phyloP scores from a whole-genome alignment of 2,329 filamentous ascomycete species.

The Dichotomopilus funicola region DNA sequence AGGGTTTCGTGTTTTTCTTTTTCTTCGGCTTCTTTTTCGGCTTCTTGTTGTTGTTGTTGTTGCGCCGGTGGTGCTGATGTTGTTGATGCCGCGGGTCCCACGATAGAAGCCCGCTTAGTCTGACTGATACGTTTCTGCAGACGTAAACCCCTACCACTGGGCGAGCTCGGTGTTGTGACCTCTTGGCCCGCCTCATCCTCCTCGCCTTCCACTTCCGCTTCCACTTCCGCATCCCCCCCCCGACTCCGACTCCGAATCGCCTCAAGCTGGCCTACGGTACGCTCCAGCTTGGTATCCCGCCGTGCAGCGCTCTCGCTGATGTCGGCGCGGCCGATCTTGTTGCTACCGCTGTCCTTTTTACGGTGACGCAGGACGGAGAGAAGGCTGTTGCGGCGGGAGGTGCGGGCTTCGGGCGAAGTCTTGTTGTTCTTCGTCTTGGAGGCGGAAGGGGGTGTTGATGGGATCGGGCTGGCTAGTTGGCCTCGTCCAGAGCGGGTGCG shows the following conservation, averaged over 20 bases:
- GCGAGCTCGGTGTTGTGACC: too few relatives aligned
- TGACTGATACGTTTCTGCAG: background rate
- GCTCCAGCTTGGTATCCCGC: constrained; percentile 56
- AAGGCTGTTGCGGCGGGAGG: constrained; percentile 42
- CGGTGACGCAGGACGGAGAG: constrained; percentile 53
- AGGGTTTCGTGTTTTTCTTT: too few relatives aligned
- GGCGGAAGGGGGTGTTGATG: background rate
- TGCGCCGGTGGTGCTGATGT: too few relatives aligned
- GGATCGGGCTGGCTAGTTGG: constrained; percentile 24
- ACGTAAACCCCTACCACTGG: too few relatives aligned
- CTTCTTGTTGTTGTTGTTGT: too few relatives aligned
- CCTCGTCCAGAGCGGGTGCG: constrained; percentile 39
- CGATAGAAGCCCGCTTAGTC: background rate
- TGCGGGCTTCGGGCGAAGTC: constrained; percentile 23
- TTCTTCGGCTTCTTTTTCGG: too few relatives aligned
- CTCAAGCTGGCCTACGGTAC: constrained; percentile 48
- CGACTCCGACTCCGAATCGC: constrained; percentile 34
- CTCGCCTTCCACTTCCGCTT: background rate
- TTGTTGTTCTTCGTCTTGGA: constrained; percentile 18
- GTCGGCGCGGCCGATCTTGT: constrained; percentile 49
- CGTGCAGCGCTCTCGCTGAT: constrained; percentile 52
- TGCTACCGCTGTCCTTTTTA: constrained; percentile 44
- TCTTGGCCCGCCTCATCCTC: constrained; percentile 24
- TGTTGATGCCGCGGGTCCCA: too few relatives aligned
- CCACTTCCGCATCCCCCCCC: constrained; percentile 1